Evolutionary conservation across 345 rosid species (phyloP), one percentile per base, ranked within the genome.

Genomic region (Heritiera fomes): DNA sequence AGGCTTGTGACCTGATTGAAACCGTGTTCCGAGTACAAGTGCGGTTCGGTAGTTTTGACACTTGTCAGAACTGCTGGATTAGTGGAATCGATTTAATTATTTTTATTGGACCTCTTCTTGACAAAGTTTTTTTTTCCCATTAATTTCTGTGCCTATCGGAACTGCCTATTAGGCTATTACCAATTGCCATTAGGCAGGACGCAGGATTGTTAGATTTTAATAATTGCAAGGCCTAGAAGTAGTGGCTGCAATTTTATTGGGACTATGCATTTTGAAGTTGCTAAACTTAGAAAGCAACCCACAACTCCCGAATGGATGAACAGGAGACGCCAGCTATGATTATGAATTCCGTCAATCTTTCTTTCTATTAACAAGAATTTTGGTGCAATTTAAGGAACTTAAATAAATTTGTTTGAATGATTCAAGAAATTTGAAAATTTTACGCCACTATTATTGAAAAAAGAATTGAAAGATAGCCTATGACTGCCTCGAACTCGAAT

Each of bases 201-300:
- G 45, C 15, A 30, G 47, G 68, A 58, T 67, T 34, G 2, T 1
- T 34, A 34, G 38, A 34, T 34, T 34, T 34, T 34, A 1, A 34
- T 34, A 34, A 34, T 34, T 34, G 38, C 38, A 34, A 34, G 38
- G 38, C 3, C 3, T 34, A 34, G 38, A 75, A 46, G 50, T 18
- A 66, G 82, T 75, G 75, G 78, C 59, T 53, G 38, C 66, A 52
- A 56, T 62, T 79, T 10, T 23, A 7, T n/a, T 18, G n/a, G 74
- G 78, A 34, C 71, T 64, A 78, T 45, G 32, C 67, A 62, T 45
- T 34, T 34, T 34, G 41, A 62, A 12, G 43, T 62, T 30, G 41
- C 1, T 62, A 62, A 62, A 62, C 8, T 5, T 50, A 47, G 52
- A 74, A 56, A 46, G 61, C 78, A 75, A 75, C 78, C 3, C 40